phyloP scores from a whole-genome alignment of 169 alveolate species.

The Eimeria sp. region DNA sequence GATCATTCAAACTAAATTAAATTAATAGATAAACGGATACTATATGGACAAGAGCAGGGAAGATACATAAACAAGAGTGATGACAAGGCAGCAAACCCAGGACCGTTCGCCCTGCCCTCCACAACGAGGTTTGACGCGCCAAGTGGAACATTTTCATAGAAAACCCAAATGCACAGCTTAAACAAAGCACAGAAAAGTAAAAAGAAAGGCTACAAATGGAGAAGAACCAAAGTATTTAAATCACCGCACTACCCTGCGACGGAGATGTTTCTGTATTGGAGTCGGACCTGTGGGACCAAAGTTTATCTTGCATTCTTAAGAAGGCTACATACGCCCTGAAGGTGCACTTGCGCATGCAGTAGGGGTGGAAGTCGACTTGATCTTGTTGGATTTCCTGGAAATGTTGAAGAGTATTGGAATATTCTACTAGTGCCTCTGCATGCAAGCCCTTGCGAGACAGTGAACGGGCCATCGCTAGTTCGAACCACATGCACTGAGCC shows the following conservation, averaged over 20 bases:
- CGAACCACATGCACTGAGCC: slow-evolving; percentile 92
- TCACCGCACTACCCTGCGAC: too few relatives aligned
- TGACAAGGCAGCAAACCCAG: neutral
- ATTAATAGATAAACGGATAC: too few relatives aligned
- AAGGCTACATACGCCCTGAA: slow-evolving; percentile 88
- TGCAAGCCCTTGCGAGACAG: slow-evolving; percentile 86
- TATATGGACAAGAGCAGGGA: too few relatives aligned
- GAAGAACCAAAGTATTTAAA: neutral
- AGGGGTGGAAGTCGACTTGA: slow-evolving; percentile 94
- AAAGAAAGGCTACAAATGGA: neutral
- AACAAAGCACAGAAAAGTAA: neutral
- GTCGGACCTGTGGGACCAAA: slow-evolving; percentile 76
- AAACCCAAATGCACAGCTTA: neutral
- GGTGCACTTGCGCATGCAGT: slow-evolving; percentile 92
- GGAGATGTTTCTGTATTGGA: too few relatives aligned
- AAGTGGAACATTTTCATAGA: neutral
- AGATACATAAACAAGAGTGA: too few relatives aligned
- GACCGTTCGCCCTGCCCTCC: neutral
- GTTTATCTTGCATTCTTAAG: slow-evolving; percentile 85
- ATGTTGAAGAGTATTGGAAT: slow-evolving; percentile 90
- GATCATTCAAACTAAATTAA: neutral
- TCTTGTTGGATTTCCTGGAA: slow-evolving; percentile 93
- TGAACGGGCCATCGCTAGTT: slow-evolving; percentile 88
- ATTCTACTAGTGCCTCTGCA: slow-evolving; percentile 90
- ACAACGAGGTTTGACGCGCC: neutral